These are phyloP conservation scores for Ascosphaera apis DNA, from an alignment of 2,329 filamentous ascomycete genomes.

Conservation along the genomic window DNA sequence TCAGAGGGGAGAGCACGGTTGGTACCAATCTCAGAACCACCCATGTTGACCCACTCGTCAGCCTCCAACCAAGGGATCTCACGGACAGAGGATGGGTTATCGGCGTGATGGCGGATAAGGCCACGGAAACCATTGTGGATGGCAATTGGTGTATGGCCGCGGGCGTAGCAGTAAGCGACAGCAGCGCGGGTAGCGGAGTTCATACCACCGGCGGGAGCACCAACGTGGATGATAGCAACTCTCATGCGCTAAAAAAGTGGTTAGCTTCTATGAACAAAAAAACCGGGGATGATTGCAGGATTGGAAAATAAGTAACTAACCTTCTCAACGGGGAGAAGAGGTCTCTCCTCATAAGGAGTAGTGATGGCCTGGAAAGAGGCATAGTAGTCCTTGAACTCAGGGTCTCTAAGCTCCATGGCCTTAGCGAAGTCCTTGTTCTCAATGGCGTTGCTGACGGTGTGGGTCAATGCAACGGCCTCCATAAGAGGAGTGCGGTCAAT, in stretches of 20 bases:
- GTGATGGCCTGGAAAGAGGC: conserved; percentile 79
- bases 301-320: conserved; percentile 20
- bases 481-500: conserved; percentile 77
- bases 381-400: conserved; percentile 86
- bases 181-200: conserved; percentile 87
- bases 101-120: conserved; percentile 69
- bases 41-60: conserved; percentile 85
- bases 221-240: conserved; percentile 90
- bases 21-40: conserved; percentile 92
- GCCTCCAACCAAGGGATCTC: conserved; percentile 83
- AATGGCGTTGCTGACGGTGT: conserved; percentile 63
- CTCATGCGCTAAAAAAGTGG: conserved; percentile 44
- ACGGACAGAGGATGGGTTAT: conserved; percentile 65
- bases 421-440: conserved; percentile 62
- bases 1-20: conserved; percentile 82
- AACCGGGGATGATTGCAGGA: not conserved
- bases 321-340: conserved; percentile 46
- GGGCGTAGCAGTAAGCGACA: conserved; percentile 73
- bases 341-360: conserved; percentile 47
- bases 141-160: conserved; percentile 78
- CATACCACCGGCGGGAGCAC: conserved; percentile 91
- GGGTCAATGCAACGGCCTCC: conserved; percentile 67
- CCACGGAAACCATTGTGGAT: conserved; percentile 96
- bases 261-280: conserved; percentile 10
- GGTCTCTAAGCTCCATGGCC: conserved; percentile 73